phyloP scores from a whole-genome alignment of 2,329 filamentous ascomycete species.

The Pezicula radicicola region DNA sequence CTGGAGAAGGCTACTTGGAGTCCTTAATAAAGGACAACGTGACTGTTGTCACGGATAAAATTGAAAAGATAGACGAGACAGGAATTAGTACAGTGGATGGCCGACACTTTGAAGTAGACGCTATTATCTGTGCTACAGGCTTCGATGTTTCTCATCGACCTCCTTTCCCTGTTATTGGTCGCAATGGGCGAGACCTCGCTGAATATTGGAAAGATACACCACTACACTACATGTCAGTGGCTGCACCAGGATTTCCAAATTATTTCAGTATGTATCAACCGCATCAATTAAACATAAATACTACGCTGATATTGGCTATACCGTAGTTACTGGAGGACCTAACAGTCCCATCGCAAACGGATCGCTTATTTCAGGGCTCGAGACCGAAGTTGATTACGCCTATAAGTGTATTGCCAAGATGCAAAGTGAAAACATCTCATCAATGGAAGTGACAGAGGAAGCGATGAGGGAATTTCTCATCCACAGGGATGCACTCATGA shows the following conservation, averaged over 20 bases:
- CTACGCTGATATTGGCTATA: no score
- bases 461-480: neutral
- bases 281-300: no score
- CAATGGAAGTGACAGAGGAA: neutral
- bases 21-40: neutral
- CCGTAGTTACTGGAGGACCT: neutral
- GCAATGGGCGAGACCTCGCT: constrained; percentile 1
- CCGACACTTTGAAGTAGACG: constrained; percentile 18
- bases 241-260: constrained; percentile 6
- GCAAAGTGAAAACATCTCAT: neutral
- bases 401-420: neutral
- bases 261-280: neutral
- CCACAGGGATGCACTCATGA: neutral
- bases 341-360: constrained; percentile 1
- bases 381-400: neutral
- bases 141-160: constrained; percentile 22
- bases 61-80: neutral
- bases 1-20: neutral
- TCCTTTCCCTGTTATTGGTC: constrained; percentile 14
- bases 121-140: constrained; percentile 28
- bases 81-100: neutral
- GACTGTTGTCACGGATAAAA: neutral
- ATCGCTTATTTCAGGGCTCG: neutral
- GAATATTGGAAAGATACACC: constrained; percentile 9
- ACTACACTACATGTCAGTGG: constrained; percentile 8